phyloP scores from a whole-genome alignment of 2,329 filamentous ascomycete species.

The Pleurostoma richardsiae region DNA sequence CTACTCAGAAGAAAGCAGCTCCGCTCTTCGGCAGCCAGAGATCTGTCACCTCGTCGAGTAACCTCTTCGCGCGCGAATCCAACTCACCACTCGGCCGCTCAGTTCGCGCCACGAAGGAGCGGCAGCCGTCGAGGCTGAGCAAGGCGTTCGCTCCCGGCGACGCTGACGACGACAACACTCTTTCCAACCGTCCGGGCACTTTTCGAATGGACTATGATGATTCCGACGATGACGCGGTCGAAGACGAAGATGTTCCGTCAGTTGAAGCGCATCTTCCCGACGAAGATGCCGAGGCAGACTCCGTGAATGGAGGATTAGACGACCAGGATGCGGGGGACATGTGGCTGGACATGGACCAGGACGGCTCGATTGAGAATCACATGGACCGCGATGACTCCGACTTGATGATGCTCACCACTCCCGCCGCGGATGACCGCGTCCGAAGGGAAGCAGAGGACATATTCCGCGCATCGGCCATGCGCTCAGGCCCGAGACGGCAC shows the following conservation, averaged over 20 bases:
- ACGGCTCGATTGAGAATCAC: constrained; percentile 28
- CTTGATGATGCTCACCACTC: constrained; percentile 49
- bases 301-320: constrained; percentile 11
- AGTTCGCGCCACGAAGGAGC: constrained; percentile 29
- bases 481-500: constrained; percentile 33
- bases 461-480: constrained; percentile 46
- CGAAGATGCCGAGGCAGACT: constrained; percentile 4
- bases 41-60: constrained; percentile 14
- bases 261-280: constrained; percentile 6
- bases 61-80: constrained; percentile 15
- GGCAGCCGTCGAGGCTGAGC: constrained; percentile 49
- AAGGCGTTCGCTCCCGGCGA: constrained; percentile 30
- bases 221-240: constrained; percentile 33
- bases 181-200: constrained; percentile 17
- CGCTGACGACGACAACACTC: constrained; percentile 28
- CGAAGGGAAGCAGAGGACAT: constrained; percentile 51
- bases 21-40: constrained; percentile 26
- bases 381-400: constrained; percentile 41
- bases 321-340: constrained; percentile 38
- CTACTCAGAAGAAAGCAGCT: constrained; percentile 5
- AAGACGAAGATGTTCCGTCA: constrained; percentile 22
- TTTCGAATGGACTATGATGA: constrained; percentile 26
- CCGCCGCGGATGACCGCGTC: constrained; percentile 48
- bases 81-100: constrained; percentile 44
- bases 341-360: constrained; percentile 43